phyloP scores from a whole-genome alignment of 371 early-diverging fungal genomes.

The Mortierella sp. region DNA sequence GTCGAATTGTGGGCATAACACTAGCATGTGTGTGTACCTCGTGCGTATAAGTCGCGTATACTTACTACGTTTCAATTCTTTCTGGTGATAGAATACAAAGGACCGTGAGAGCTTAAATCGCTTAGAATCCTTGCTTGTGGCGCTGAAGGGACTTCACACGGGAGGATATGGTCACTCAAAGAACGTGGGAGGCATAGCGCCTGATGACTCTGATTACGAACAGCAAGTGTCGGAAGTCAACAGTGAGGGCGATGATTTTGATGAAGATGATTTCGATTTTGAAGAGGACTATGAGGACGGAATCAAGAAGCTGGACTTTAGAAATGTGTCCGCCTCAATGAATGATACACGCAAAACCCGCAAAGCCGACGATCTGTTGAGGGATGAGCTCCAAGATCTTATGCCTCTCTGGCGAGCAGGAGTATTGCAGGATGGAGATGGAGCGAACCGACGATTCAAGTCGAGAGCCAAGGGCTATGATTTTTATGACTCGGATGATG shows the following conservation, averaged over 20 bases:
- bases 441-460: slow-evolving; percentile 19
- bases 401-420: slow-evolving; percentile 52
- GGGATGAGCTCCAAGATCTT: slow-evolving; percentile 35
- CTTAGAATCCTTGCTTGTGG: slow-evolving; percentile 32
- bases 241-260: slow-evolving; percentile 19
- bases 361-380: slow-evolving; percentile 34
- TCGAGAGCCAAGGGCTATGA: slow-evolving; percentile 50
- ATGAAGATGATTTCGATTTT: slow-evolving; percentile 47
- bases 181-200: slow-evolving; percentile 7
- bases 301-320: slow-evolving; percentile 36
- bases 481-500: slow-evolving; percentile 38
- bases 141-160: slow-evolving; percentile 33
- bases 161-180: slow-evolving; percentile 36
- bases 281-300: slow-evolving; percentile 49
- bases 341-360: slow-evolving; percentile 47
- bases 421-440: slow-evolving; percentile 41
- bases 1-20: no score
- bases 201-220: slow-evolving; percentile 41
- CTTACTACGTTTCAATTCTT: not conserved
- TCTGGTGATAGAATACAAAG: slow-evolving; percentile 30
- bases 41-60: not conserved
- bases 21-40: not conserved
- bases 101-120: slow-evolving; percentile 19
- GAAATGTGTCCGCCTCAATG: slow-evolving; percentile 12
- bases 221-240: slow-evolving; percentile 30